A percentile compares a stretch with the other conserved stretches of the same genome.
These are phyloP conservation scores for Chaetomium fimeti DNA, from an alignment of 495 filamentous ascomycete species.

Conservation along the genomic window DNA sequence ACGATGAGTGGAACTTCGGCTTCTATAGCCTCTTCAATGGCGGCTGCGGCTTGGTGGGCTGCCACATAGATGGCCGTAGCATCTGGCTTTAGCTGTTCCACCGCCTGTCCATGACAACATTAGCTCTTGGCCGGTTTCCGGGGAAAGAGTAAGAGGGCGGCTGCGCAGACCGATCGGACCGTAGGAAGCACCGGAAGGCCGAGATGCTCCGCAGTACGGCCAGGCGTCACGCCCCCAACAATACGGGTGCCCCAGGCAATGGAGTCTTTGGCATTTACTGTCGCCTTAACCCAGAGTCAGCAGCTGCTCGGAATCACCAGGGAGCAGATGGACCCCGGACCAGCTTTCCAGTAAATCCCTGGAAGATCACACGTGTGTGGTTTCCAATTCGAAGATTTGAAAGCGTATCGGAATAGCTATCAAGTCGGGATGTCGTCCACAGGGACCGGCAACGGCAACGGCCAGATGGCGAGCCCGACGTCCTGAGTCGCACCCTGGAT, in stretches of 20 bases:
- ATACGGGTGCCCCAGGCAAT: conserved; percentile 85
- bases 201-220: conserved; percentile 73
- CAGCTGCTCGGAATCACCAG: background rate
- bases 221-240: conserved; percentile 81
- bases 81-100: conserved; percentile 72
- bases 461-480: background rate
- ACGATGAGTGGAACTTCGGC: conserved; percentile 85
- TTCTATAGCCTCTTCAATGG: conserved; percentile 87
- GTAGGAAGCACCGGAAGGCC: conserved; percentile 75
- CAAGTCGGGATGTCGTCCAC: conserved; percentile 18
- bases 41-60: conserved; percentile 69
- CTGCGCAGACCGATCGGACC: conserved; percentile 49
- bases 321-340: conserved; percentile 21
- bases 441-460: conserved; percentile 15
- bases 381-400: conserved; percentile 73
- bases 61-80: conserved; percentile 86
- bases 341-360: conserved; percentile 77
- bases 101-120: conserved; percentile 52
- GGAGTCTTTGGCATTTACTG: conserved; percentile 78
- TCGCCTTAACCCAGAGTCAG: conserved; percentile 50
- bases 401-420: conserved; percentile 61
- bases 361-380: conserved; percentile 80
- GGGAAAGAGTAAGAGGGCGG: background rate
- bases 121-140: background rate
- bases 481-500: background rate